Conservation (phyloP, 768 basidiomycete species). For the Gloeophyllum trabeum region DNA sequence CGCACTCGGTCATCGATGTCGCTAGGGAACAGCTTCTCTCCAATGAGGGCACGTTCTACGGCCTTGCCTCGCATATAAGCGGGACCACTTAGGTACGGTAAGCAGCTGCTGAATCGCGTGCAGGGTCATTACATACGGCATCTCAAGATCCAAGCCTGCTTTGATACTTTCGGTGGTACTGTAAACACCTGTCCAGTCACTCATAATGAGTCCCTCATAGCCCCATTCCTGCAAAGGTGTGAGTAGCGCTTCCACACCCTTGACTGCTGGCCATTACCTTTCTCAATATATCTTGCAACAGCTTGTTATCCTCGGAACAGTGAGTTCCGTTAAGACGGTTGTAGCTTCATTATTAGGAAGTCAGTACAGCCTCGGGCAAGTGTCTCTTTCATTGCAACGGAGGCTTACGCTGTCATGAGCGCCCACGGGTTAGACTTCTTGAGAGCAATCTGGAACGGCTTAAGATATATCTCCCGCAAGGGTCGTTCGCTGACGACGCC, state of each 20-base stretch:
- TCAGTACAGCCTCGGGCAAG: background rate
- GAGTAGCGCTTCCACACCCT: too few relatives aligned
- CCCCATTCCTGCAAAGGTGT: conserved; percentile 62
- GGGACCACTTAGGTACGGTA: conserved; percentile 38
- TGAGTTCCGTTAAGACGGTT: conserved; percentile 52
- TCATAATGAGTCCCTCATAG: conserved; percentile 54
- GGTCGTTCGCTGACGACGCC: conserved; percentile 45
- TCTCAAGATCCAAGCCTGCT: conserved; percentile 55
- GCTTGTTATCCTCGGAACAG: conserved; percentile 37
- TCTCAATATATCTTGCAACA: conserved; percentile 43
- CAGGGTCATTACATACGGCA: conserved; percentile 26
- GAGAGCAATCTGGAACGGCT: conserved; percentile 50
- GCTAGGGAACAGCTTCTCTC: conserved; percentile 29
- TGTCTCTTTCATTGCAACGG: background rate
- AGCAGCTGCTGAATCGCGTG: too few relatives aligned
- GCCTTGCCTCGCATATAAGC: conserved; percentile 36
- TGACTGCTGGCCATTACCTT: conserved; percentile 25
- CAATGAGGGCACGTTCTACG: conserved; percentile 24
- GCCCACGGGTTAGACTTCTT: conserved; percentile 45
- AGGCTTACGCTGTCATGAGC: conserved; percentile 42
- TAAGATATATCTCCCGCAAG: conserved; percentile 54
- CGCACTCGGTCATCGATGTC: conserved; percentile 26
- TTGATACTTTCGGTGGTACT: conserved; percentile 39
- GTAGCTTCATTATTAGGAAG: conserved; percentile 23
- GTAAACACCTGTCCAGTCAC: conserved; percentile 45